Conservation (phyloP, 169 alveolate genomes). For the Plasmodium vivax region DNA sequence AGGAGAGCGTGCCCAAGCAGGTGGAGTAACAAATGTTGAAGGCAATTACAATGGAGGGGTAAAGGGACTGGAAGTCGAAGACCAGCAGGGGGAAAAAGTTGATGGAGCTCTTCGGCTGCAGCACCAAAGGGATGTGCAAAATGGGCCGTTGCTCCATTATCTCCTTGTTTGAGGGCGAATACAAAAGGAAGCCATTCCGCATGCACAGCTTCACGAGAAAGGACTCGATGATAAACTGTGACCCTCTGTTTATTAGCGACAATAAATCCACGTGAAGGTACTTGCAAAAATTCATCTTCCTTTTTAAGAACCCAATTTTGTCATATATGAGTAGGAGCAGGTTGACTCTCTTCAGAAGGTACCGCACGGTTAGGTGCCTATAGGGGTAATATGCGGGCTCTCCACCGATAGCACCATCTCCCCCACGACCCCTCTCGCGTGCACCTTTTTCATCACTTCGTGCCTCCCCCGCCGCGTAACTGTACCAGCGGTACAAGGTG, state of each 20-base stretch:
- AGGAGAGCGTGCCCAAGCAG: slow-evolving; percentile 81
- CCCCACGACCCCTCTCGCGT: not conserved
- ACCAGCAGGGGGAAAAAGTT: slow-evolving; percentile 95
- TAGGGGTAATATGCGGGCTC: slow-evolving; percentile 40
- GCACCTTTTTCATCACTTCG: not conserved
- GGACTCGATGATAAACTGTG: slow-evolving; percentile 78
- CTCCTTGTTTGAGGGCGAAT: slow-evolving; percentile 78
- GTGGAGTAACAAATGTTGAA: slow-evolving; percentile 95
- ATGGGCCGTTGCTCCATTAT: slow-evolving; percentile 87
- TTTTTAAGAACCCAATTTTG: slow-evolving; percentile 73
- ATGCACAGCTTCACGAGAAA: slow-evolving; percentile 71
- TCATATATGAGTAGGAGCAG: slow-evolving; percentile 72
- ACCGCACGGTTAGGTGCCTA: slow-evolving; percentile 48
- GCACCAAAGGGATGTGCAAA: slow-evolving; percentile 90
- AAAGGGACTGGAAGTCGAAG: slow-evolving; percentile 95
- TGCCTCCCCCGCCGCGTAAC: not conserved
- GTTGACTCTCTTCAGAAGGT: slow-evolving; percentile 35
- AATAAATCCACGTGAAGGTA: slow-evolving; percentile 75
- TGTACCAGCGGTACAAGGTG: slow-evolving; percentile 38
- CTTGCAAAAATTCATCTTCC: slow-evolving; percentile 65
- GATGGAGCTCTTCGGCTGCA: slow-evolving; percentile 93
- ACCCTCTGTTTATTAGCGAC: slow-evolving; percentile 77
- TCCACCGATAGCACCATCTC: not conserved
- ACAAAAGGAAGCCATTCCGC: slow-evolving; percentile 63
- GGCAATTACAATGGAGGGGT: slow-evolving; percentile 97